Evolutionary conservation across 352 stramenopile genomes (phyloP), one percentile per base, ranked within the genome.

Genomic region (Phytophthora vignae): DNA sequence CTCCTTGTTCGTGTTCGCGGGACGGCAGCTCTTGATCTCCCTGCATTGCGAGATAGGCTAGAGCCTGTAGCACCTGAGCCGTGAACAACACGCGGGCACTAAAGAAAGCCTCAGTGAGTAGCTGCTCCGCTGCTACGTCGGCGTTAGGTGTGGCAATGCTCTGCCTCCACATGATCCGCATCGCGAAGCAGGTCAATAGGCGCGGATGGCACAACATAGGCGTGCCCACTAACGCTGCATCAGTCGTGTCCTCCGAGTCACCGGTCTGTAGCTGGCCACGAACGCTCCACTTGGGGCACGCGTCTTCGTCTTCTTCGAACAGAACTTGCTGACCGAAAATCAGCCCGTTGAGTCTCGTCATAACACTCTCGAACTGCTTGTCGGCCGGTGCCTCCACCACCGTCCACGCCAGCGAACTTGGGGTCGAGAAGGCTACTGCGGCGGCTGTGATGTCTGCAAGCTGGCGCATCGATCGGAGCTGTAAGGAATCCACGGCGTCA

Each of bases 281-380:
- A 36, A 58, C 25, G n/a, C 22, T 67, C 40, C 42, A 70, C 14
- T 71, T 74, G 25, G 61, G 31, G 49, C 44, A 7, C 19, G 22
- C 22, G 14, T 82, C 70, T 36, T 90, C 80, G 22, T 91, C 84
- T 68, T 92, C 80, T 46, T 88, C 82, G 63, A 93, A 93, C 4
- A 94, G 64, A 10, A 94, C 87, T 44, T 86, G 82, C 31, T 88
- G 82, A 0, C 87, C 87, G 65, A 94, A 94, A n/a, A 94, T 72
- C 12, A 91, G 71, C 14, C 82, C 77, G 67, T 87, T 89, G 0
- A 89, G 73, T 31, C 76, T 74, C 27, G 71, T 69, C 55, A 88
- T 78, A 2, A 82, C 68, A 12, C 80, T 78, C 31, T 91, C 81
- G 11, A 93, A 84, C 44, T 79, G 72, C 8, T 78, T 77, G 10